Evolutionary conservation across 208 protist genomes (phyloP), one percentile per base, ranked within the genome.

Genomic region (Trypanosoma lewisi): DNA sequence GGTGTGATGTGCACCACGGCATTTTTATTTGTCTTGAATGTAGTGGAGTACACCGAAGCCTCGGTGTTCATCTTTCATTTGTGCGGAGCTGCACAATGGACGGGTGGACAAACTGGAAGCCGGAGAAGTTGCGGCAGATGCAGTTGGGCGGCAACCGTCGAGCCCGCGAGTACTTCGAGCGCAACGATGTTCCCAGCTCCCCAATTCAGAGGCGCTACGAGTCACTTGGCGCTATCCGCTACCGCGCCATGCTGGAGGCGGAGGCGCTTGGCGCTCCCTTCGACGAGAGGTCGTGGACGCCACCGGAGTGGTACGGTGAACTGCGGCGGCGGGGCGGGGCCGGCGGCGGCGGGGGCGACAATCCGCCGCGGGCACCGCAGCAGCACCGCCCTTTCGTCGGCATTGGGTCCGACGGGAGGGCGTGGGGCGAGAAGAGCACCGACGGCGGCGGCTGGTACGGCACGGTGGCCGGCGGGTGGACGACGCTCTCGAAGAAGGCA

Each of bases 81-180:
- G 93, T 98, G 23, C 88, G 89, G 14, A 97, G 93, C 72, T 78
- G 84, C 47, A 97, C 91, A 8, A 94, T 98, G 78, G 96, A 98
- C 68, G 79, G 80, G 16, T 98, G 95, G 94, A 74, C 60, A 17
- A 81, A 86, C 63, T 97, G 92, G 89, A 82, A 85, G 30, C 92
- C 92, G 36, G 82, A 89, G 61, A 97, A 97, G 73, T 74, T 97
- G 53, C 68, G 71, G 33, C 89, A 94, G 67, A 95, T 97, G 92
- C 60, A 95, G 64, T 42, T 90, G 28, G 92, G 92, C 27, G 92
- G 92, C 36, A 97, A 97, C 65, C 82, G 87, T n/a, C 83, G 89
- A 11, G 92, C 92, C 1, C 80, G 85, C 0, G 65, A 89, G 44
- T 97, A 93, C 77, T 97, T 97, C 67, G 84, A 90, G 25, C 63